Evolutionary conservation across 176 grass and related monocot genomes (phyloP).

Genomic region (Musa acuminata): DNA sequence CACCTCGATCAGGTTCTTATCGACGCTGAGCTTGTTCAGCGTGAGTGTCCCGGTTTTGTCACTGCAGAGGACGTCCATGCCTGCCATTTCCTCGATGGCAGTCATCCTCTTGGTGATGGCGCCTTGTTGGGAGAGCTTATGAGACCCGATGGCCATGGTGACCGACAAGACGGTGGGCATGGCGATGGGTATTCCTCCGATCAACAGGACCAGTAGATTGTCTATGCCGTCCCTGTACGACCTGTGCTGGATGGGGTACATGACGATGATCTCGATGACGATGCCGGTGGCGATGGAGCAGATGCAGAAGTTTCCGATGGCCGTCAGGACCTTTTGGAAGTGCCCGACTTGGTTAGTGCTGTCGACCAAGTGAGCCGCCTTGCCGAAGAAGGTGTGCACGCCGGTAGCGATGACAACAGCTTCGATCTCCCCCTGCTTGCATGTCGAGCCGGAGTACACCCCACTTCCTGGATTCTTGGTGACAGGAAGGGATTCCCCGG

Average conservation of each 20-base stretch:
- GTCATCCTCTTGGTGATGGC: conserved; percentile 4
- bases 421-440: conserved; percentile 93
- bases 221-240: conserved; percentile 59
- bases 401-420: conserved; percentile 96
- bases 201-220: background rate
- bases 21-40: conserved; percentile 6
- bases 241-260: conserved; percentile 88
- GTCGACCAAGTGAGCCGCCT: conserved; percentile 94
- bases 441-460: conserved; percentile 81
- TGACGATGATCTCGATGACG: conserved; percentile 82
- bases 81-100: conserved; percentile 1
- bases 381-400: conserved; percentile 95
- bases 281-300: conserved; percentile 84
- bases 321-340: conserved; percentile 89
- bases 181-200: background rate
- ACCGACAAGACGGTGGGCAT: background rate
- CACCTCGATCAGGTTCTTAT: background rate
- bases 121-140: background rate
- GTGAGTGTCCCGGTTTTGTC: background rate
- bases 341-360: conserved; percentile 93
- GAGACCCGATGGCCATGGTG: background rate
- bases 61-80: conserved; percentile 3
- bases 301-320: conserved; percentile 97
- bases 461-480: conserved; percentile 71
- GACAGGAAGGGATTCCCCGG: conserved; percentile 68